These are phyloP conservation scores for Ophiosphaerella korrae DNA, from an alignment of 2,329 filamentous ascomycete species.

Conservation along the genomic window DNA sequence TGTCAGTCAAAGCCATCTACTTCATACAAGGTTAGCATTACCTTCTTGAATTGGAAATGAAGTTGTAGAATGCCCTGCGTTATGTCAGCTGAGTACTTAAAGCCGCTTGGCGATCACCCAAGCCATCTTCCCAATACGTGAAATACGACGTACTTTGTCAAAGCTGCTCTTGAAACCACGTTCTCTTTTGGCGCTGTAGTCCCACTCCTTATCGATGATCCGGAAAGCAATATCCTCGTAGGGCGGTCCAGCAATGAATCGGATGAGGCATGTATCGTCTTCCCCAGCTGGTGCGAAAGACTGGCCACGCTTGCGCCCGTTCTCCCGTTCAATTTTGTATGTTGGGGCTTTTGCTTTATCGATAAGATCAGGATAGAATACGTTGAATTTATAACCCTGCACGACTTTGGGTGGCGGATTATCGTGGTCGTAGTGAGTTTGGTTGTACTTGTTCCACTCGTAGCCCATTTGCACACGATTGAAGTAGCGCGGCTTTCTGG, in stretches of 20 bases:
- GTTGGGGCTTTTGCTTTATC: conserved; percentile 94
- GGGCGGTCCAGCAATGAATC: conserved; percentile 91
- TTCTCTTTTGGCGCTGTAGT: conserved; percentile 94
- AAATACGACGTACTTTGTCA: conserved; percentile 76
- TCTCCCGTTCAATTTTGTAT: conserved; percentile 92
- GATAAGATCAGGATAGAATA: conserved; percentile 97
- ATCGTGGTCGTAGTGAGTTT: conserved; percentile 98
- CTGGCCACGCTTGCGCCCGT: conserved; percentile 85
- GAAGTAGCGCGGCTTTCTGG: conserved; percentile 94
- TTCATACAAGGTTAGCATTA: conserved; percentile 47
- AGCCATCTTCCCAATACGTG: not conserved
- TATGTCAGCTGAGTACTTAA: conserved; percentile 32
- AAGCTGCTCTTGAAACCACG: conserved; percentile 95
- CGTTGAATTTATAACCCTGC: conserved; percentile 99
- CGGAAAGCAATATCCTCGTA: conserved; percentile 97
- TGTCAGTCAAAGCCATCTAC: conserved; percentile 23
- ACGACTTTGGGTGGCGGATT: conserved; percentile 98
- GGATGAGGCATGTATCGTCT: conserved; percentile 94
- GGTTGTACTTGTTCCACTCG: conserved; percentile 99
- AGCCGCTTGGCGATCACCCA: not conserved
- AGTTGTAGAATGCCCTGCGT: conserved; percentile 87
- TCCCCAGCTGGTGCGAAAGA: conserved; percentile 92
- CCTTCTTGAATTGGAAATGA: conserved; percentile 99
- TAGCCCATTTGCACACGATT: conserved; percentile 99
- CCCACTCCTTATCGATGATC: conserved; percentile 98